Percentiles rank a stretch among this genome's conserved stretches.
Conservation (phyloP, 768 basidiomycete genomes). For the Boletus fagicola region DNA sequence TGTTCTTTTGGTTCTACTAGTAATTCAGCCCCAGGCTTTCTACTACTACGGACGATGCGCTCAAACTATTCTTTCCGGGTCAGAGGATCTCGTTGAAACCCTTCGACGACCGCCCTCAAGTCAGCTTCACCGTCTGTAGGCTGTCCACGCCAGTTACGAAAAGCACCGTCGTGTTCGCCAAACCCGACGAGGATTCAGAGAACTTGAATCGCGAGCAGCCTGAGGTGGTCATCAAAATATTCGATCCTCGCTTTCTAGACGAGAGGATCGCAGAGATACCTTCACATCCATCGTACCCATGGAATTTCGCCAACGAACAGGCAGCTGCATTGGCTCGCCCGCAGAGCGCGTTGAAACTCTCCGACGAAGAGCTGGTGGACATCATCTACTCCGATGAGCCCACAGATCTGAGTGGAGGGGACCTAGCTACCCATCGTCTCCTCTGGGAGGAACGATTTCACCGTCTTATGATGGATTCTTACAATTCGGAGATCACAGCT, state of each 20-base stretch:
- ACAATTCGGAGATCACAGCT: neutral
- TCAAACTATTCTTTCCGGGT: neutral
- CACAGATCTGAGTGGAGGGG: neutral
- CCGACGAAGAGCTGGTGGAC: neutral
- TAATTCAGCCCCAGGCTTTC: neutral
- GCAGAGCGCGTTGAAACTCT: neutral
- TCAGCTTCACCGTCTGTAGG: neutral
- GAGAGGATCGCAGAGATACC: neutral
- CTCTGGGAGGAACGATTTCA: neutral
- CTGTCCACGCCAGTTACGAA: too few relatives aligned
- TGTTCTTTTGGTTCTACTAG: neutral
- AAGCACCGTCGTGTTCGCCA: slow-evolving; percentile 7
- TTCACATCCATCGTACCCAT: neutral
- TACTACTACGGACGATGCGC: slow-evolving; percentile 2
- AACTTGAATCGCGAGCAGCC: too few relatives aligned
- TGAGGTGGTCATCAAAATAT: slow-evolving; percentile 5
- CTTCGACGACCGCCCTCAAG: neutral
- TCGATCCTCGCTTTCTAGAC: slow-evolving; percentile 7
- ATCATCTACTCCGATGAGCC: neutral
- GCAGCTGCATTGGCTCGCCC: neutral
- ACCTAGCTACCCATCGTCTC: neutral
- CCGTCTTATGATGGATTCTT: neutral
- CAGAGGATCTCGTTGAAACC: neutral
- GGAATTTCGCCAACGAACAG: neutral
- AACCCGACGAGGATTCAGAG: neutral